These are phyloP conservation scores for Oryza meridionalis DNA, from an alignment of 176 grass and related monocot genomes.

Conservation along the genomic window DNA sequence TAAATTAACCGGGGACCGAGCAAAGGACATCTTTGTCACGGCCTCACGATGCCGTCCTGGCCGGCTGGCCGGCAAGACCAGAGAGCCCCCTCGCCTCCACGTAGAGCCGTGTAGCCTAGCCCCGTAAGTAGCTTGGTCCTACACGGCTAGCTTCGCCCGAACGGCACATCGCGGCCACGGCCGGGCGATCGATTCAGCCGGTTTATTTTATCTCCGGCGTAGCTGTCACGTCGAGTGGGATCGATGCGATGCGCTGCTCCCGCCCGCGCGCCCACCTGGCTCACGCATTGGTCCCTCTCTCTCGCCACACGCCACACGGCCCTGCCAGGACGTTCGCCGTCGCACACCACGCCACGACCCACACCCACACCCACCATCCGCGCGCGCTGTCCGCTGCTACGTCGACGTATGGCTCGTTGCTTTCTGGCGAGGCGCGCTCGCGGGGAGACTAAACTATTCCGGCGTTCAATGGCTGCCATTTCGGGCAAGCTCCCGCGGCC, in stretches of 20 bases:
- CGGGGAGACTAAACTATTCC: conserved; percentile 14
- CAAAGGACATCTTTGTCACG: not conserved
- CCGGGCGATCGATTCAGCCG: not conserved
- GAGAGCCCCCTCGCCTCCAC: not conserved
- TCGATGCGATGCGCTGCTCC: not conserved
- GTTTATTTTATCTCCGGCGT: conserved; percentile 20
- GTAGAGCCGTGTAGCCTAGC: not conserved
- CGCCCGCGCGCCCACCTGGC: not conserved
- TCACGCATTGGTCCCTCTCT: not conserved
- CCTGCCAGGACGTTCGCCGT: not conserved
- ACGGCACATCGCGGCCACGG: not conserved
- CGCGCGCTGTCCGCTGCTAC: not conserved
- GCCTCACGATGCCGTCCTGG: not conserved
- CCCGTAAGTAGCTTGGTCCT: not conserved
- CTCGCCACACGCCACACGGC: conserved; percentile 18
- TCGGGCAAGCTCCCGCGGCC: conserved; percentile 16
- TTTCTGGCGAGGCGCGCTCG: not conserved
- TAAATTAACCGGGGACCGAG: not conserved
- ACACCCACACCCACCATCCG: not conserved
- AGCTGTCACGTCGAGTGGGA: conserved; percentile 4
- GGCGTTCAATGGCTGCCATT: conserved; percentile 18
- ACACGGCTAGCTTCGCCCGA: not conserved
- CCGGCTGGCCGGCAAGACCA: not conserved
- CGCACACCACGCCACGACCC: not conserved
- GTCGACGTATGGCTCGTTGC: not conserved